These are phyloP conservation scores for Teunomyces stri DNA, from an alignment of 805 yeast genomes.

Conservation along the genomic window DNA sequence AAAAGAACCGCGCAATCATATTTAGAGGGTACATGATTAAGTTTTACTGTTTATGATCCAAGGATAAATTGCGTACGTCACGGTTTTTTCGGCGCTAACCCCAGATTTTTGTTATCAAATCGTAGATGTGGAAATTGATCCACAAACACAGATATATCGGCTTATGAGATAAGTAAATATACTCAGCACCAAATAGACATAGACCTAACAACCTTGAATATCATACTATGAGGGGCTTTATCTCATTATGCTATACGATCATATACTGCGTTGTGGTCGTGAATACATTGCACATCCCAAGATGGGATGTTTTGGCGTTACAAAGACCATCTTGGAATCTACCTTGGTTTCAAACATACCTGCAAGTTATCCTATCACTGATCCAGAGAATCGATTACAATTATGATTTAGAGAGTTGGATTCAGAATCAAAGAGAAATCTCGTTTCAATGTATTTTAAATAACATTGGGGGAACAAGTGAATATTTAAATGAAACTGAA, in stretches of 20 bases:
- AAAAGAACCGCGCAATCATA: no score
- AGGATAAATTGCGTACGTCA: no score
- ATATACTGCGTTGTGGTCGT: neutral
- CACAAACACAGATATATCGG: no score
- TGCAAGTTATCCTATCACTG: neutral
- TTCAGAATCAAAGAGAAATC: constrained; percentile 37
- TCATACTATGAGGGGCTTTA: no score
- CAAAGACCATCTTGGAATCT: neutral
- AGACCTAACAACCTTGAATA: no score
- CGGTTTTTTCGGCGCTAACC: no score
- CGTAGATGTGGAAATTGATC: no score
- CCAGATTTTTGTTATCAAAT: no score
- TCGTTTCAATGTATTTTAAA: constrained; percentile 48
- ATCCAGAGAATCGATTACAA: neutral
- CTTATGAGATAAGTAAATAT: no score
- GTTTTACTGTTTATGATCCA: no score
- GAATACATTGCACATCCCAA: neutral
- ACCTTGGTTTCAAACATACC: neutral
- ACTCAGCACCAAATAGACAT: no score
- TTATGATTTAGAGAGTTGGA: constrained; percentile 49
- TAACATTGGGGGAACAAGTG: constrained; percentile 54
- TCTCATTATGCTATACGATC: neutral
- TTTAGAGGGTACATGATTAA: no score
- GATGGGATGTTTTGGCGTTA: neutral
- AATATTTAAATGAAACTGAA: constrained; percentile 22